Conservation (phyloP, 1,284 basidiomycete genomes). For the Cryptococcus hybrid region DNA sequence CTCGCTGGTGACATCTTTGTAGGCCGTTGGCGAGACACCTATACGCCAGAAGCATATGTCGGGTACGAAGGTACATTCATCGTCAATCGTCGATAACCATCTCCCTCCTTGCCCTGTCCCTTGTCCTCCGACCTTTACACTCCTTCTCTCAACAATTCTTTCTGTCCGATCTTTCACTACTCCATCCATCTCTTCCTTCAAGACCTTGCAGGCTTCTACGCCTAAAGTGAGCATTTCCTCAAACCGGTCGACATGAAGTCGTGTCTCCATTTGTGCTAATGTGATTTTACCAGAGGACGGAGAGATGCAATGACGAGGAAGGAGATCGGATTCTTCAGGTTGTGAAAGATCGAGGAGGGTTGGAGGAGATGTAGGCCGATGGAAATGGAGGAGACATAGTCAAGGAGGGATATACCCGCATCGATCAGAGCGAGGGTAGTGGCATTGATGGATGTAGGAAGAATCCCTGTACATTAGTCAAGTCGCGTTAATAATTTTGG, state of each 20-base stretch:
- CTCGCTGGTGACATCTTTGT: slow-evolving; percentile 43
- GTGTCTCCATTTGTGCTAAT: slow-evolving; percentile 87
- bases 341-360: slow-evolving; percentile 82
- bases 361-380: slow-evolving; percentile 68
- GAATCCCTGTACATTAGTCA: slow-evolving; percentile 57
- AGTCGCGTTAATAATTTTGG: not conserved
- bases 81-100: slow-evolving; percentile 42
- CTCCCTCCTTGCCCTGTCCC: slow-evolving; percentile 2
- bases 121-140: slow-evolving; percentile 24
- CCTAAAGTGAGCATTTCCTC: slow-evolving; percentile 82
- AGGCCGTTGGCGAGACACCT: slow-evolving; percentile 50
- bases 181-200: slow-evolving; percentile 80
- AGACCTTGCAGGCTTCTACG: slow-evolving; percentile 69
- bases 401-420: slow-evolving; percentile 85
- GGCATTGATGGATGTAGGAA: slow-evolving; percentile 93
- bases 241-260: slow-evolving; percentile 89
- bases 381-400: slow-evolving; percentile 84
- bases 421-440: slow-evolving; percentile 87
- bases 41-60: slow-evolving; percentile 46
- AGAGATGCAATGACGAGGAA: slow-evolving; percentile 83
- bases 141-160: slow-evolving; percentile 56
- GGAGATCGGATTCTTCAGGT: slow-evolving; percentile 87
- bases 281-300: slow-evolving; percentile 77
- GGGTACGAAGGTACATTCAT: slow-evolving; percentile 52
- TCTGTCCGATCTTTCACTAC: slow-evolving; percentile 68